phyloP scores from a whole-genome alignment of 805 yeast genomes.

The Candida vaughaniae region DNA sequence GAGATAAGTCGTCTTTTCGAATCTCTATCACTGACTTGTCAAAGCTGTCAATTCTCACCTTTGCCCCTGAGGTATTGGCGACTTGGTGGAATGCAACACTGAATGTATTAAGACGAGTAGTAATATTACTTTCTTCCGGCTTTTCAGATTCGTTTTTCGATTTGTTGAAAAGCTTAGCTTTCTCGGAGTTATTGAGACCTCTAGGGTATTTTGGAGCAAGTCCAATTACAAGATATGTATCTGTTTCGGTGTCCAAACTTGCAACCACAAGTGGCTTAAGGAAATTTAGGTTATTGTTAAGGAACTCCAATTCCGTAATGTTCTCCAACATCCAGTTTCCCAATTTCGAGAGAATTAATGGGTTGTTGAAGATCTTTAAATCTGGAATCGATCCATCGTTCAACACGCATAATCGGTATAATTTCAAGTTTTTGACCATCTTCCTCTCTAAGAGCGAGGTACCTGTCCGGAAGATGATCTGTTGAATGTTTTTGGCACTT shows the following conservation, averaged over 20 bases:
- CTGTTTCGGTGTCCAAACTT: conserved; percentile 66
- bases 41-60: conserved; percentile 88
- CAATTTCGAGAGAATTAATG: conserved; percentile 75
- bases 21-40: conserved; percentile 93
- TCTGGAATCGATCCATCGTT: conserved; percentile 80
- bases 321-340: conserved; percentile 92
- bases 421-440: conserved; percentile 71
- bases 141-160: conserved; percentile 7
- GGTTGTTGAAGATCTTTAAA: conserved; percentile 74
- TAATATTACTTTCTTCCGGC: conserved; percentile 43
- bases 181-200: conserved; percentile 35
- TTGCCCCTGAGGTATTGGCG: conserved; percentile 80
- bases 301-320: conserved; percentile 71
- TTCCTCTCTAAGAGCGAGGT: conserved; percentile 85
- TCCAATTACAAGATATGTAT: conserved; percentile 85
- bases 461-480: conserved; percentile 82
- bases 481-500: conserved; percentile 81
- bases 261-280: conserved; percentile 85
- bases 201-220: conserved; percentile 77
- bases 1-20: conserved; percentile 79
- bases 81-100: conserved; percentile 90
- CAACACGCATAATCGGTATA: conserved; percentile 82
- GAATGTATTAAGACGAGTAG: conserved; percentile 68
- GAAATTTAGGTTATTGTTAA: conserved; percentile 38
- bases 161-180: conserved; percentile 30